Conservation (phyloP, 352 stramenopile genomes). For the Phytophthora meadii region DNA sequence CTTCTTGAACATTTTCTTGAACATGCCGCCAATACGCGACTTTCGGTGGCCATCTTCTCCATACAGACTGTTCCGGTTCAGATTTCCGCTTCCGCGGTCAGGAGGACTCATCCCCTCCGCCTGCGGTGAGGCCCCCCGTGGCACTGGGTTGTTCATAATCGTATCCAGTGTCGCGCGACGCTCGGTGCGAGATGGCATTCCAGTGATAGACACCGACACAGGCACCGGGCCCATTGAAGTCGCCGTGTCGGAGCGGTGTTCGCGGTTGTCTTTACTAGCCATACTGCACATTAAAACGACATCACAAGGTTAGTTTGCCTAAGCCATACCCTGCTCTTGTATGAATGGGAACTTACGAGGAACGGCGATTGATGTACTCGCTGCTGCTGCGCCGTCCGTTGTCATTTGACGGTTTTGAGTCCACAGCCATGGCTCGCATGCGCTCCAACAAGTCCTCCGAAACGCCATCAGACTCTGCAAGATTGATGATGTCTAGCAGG, state of each 20-base stretch:
- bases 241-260: slow-evolving; percentile 66
- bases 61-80: slow-evolving; percentile 60
- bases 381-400: slow-evolving; percentile 50
- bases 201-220: slow-evolving; percentile 57
- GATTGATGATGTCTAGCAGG: slow-evolving; percentile 45
- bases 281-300: slow-evolving; percentile 14
- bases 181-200: slow-evolving; percentile 34
- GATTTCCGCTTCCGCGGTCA: slow-evolving; percentile 41
- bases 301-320: slow-evolving; percentile 19
- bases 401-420: slow-evolving; percentile 74
- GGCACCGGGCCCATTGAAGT: slow-evolving; percentile 68
- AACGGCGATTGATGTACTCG: slow-evolving; percentile 32
- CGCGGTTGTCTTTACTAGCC: slow-evolving; percentile 36
- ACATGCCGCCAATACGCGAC: slow-evolving; percentile 84
- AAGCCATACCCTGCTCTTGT: neutral
- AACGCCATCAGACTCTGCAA: slow-evolving; percentile 65
- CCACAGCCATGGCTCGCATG: slow-evolving; percentile 68
- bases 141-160: slow-evolving; percentile 59
- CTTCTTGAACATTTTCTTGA: slow-evolving; percentile 93
- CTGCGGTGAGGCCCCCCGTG: slow-evolving; percentile 32
- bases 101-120: slow-evolving; percentile 35
- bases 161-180: slow-evolving; percentile 53
- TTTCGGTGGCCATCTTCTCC: slow-evolving; percentile 74
- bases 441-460: slow-evolving; percentile 49
- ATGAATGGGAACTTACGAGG: slow-evolving; percentile 33